A percentile compares a stretch with the other conserved stretches of the same genome.
Conservation (phyloP, 140 eudicot species). For the Erigeron philadelphicus region DNA sequence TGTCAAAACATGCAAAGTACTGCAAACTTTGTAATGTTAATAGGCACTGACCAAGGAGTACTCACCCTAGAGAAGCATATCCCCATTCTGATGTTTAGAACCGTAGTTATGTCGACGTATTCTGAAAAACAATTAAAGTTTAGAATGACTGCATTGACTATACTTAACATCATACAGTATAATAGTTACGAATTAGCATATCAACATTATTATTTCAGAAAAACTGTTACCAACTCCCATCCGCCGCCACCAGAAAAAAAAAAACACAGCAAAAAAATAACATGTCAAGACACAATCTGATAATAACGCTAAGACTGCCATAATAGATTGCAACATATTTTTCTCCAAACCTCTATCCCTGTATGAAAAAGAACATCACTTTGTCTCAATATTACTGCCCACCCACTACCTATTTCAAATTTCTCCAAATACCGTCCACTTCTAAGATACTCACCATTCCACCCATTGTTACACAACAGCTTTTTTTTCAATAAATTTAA, state of each 20-base stretch:
- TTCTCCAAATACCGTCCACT: too few relatives aligned
- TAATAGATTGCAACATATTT: too few relatives aligned
- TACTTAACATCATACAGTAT: neutral
- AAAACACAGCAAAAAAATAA: too few relatives aligned
- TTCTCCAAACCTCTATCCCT: too few relatives aligned
- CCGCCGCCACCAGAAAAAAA: neutral
- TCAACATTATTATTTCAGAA: slow-evolving; percentile 3
- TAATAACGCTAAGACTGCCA: neutral
- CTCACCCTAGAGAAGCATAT: slow-evolving; percentile 40
- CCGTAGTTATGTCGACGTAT: neutral
- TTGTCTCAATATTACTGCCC: too few relatives aligned
- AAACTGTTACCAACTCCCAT: neutral
- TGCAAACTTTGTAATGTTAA: neutral
- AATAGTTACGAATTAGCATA: slow-evolving; percentile 9
- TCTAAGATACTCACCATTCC: too few relatives aligned
- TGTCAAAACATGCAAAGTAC: slow-evolving; percentile 6
- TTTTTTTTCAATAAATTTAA: too few relatives aligned
- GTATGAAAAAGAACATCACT: too few relatives aligned
- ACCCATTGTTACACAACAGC: too few relatives aligned
- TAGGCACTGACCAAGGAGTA: neutral
- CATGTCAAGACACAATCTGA: neutral
- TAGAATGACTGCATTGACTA: neutral
- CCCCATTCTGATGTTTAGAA: slow-evolving; percentile 30
- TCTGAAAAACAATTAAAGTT: slow-evolving; percentile 21
- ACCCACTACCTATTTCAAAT: too few relatives aligned